Evolutionary conservation across 1,139 yeast genomes (phyloP), one percentile per base, ranked within the genome.

Genomic region (Magnusiomyces starmeri): DNA sequence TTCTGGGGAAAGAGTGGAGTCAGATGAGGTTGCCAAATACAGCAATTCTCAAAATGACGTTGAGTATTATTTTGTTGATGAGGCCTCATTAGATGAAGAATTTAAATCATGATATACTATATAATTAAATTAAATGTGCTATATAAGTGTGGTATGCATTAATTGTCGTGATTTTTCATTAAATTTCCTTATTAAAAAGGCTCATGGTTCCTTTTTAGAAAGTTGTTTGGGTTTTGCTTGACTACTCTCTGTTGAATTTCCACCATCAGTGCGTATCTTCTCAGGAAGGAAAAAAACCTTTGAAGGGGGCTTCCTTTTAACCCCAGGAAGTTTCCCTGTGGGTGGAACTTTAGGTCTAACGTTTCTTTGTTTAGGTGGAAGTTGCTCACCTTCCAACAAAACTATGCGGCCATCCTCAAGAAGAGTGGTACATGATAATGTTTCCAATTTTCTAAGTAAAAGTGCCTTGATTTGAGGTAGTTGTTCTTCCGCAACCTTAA

Each of bases 311-410:
- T 62, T 61, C 71, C 83, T 87, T 70, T 87, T 89, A 35, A 81
- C 72, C 1, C 79, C 75, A 0, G 85, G 69, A 40, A 92, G 86
- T 66, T 87, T 90, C 46, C 97, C 98, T 10, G 90, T 88, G 0
- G 97, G 97, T 1, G 97, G 97, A 47, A 92, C 73, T 62, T 92
- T 83, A 1, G 96, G 87, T 57, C 94, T 77, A n/a, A 79, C 76
- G 57, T 83, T 82, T 50, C 90, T 73, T 65, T 85, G 92, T 60
- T 85, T 85, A 57, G 85, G 81, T 1, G 95, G 89, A 60, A 87
- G 73, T 53, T 83, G 88, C 40, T 85, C 95, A 61, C 87, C 96
- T 63, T 87, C 96, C 34, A 83, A 72, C 29, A 70, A 55, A 37
- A 60, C 71, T 7, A 78, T 82, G 16, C 69, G 70, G 29, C 69